Evolutionary conservation across 768 basidiomycete species (phyloP), one percentile per base, ranked within the genome.

Genomic region (Pleurotus citrinopileatus): DNA sequence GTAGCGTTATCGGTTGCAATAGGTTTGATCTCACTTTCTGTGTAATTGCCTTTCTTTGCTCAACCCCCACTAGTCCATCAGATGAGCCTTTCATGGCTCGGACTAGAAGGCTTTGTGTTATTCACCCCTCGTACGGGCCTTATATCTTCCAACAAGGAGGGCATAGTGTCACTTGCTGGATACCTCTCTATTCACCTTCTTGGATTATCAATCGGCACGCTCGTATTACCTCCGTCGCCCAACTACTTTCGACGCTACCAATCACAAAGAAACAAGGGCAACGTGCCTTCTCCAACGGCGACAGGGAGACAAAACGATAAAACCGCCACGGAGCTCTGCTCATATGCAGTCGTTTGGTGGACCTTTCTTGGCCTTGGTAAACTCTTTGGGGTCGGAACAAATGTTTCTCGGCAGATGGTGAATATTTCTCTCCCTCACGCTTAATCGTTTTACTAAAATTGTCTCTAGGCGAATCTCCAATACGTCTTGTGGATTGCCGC

Each of bases 401-500:
- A 72, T 5, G 70, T 78, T 15, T 81, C 79, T 17, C 65, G 80
- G 46, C 65, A 75, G 60, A 76, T 79, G 71, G 79, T 79, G 28
- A n/a, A n/a, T n/a, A n/a, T n/a, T n/a, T n/a, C n/a, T 55, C 10
- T 53, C 20, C 10, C 17, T 36, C 3, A 3, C 12, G n/a, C 15
- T 20, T 6, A 19, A 25, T 38, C 55, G 34, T 43, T 13, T 12
- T 26, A 36, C 32, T 28, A 5, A 20, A 36, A 42, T 34, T 2
- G 26, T 34, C 10, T 29, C 15, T 60, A 95, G 94, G 91, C 87
- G 42, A 98, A 98, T 63, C 61, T 93, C 26, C 79, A 89, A 3
- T 98, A 99, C 68, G 83, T 94, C 29, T 68, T 94, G 15, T 98
- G 95, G 94, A 80, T 89, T 6, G 80, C 83, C 1, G 94, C 91